Evolutionary conservation across 208 protist species (phyloP).

Genomic region (Leishmania braziliensis): DNA sequence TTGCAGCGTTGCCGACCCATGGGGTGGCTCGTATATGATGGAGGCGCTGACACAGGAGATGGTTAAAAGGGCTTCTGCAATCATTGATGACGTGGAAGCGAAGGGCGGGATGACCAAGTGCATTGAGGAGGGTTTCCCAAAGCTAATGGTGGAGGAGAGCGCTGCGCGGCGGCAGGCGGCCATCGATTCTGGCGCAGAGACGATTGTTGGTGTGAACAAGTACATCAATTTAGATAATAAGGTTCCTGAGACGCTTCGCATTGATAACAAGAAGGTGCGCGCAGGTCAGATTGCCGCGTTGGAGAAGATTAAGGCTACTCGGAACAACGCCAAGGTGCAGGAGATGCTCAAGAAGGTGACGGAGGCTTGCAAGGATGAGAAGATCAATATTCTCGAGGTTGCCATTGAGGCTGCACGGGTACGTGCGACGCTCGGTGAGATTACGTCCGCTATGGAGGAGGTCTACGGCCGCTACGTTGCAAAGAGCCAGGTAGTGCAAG

Average conservation of each 20-base stretch:
- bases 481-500: constrained; percentile 68
- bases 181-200: constrained; percentile 88
- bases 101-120: constrained; percentile 88
- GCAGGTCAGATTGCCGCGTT: constrained; percentile 71
- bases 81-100: constrained; percentile 93
- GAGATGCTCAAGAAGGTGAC: constrained; percentile 70
- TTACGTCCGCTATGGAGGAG: constrained; percentile 87
- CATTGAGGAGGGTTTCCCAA: constrained; percentile 93
- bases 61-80: constrained; percentile 59
- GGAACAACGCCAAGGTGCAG: constrained; percentile 60
- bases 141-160: constrained; percentile 95
- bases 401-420: constrained; percentile 88
- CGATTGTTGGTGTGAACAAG: constrained; percentile 98
- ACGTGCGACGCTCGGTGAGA: constrained; percentile 95
- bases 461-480: constrained; percentile 79
- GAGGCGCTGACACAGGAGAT: constrained; percentile 94
- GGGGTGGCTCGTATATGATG: constrained; percentile 95
- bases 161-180: constrained; percentile 91
- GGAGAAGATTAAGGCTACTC: constrained; percentile 51
- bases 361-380: constrained; percentile 61
- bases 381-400: constrained; percentile 89
- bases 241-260: constrained; percentile 77
- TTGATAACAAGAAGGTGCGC: constrained; percentile 93
- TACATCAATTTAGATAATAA: constrained; percentile 69
- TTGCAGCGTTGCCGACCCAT: constrained; percentile 80